Base-by-base conservation (phyloP, 306 rosid species). In the Vachellia pachyceras region DNA sequence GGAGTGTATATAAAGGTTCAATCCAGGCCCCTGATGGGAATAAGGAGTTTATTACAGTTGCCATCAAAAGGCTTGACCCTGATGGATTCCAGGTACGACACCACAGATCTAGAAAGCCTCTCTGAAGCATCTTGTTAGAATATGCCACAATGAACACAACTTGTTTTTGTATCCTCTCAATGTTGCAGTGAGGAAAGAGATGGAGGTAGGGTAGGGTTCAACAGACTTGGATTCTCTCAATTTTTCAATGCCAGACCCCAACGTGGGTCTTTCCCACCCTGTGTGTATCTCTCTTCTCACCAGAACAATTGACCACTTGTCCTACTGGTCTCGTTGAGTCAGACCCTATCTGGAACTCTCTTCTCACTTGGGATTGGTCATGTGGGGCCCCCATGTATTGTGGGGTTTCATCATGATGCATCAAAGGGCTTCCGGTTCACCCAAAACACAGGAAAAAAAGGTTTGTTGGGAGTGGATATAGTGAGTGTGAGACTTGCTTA, bases 1-100 rank as follows among this genome's bases (percentile, higher is more conserved):
- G 98, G 52, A 90, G 87, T 79, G 98, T 94, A 0, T 94, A 82
- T 75, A 92, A 89, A 85, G 97, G 90, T 61, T 90, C 92, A 77
- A 90, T 92, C 71, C 85, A 88, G 79, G 88, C 94, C 75, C 80
- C 76, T 84, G 87, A 81, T 70, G 92, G 85, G 70, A 88, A 85
- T 72, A 94, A 84, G 44, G 40, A 29, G 22, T 64, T 84, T n/a
- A 18, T 91, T 35, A 20, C 69, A 4, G 97, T 91, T 76, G 98
- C 97, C 55, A 88, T 94, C 80, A 94, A 94, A 84, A 91, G 87
- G 83, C 93, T 91, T 25, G 88, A 92, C 81, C 75, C 74, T 33
- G 85, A 91, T 80, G 98, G 93, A 41, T 86, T 88, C 18, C 98
- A 94, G 98, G 98, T 92, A 89, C 44, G 77, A 40, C 50, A 33